Conservation (phyloP, 805 yeast species). For the Kodamaea sagamina region DNA sequence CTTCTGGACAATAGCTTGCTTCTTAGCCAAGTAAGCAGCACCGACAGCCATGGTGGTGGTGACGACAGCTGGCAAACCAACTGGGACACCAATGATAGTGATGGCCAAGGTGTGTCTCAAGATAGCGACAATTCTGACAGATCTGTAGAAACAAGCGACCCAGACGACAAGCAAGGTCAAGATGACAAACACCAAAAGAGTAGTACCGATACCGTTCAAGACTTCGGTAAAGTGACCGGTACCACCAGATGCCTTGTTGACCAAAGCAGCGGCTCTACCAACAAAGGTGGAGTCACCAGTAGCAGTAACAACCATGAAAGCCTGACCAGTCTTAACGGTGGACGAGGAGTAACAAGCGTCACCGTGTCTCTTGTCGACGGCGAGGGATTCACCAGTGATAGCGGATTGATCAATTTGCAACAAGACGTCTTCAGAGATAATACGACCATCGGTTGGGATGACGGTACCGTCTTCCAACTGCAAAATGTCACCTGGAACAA, state of each 20-base stretch:
- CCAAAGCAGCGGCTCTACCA: conserved; percentile 97
- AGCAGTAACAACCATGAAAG: conserved; percentile 89
- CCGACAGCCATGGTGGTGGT: conserved; percentile 99
- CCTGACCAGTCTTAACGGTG: conserved; percentile 94
- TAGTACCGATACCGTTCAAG: conserved; percentile 95
- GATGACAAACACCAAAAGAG: conserved; percentile 84
- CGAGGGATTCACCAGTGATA: conserved; percentile 95
- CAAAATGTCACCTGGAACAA: conserved; percentile 94
- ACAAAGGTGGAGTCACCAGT: conserved; percentile 95
- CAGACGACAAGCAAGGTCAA: conserved; percentile 85
- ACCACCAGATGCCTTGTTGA: conserved; percentile 91
- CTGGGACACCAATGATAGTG: conserved; percentile 97
- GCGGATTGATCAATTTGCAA: conserved; percentile 96
- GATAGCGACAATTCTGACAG: conserved; percentile 81
- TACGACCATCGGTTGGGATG: conserved; percentile 90
- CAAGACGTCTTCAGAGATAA: conserved; percentile 81
- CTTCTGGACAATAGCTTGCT: conserved; percentile 96
- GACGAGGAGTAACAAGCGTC: conserved; percentile 90
- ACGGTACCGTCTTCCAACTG: conserved; percentile 92
- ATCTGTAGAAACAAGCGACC: conserved; percentile 93
- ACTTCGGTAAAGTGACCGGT: conserved; percentile 97
- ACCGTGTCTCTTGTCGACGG: conserved; percentile 89
- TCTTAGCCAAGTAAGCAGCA: conserved; percentile 97
- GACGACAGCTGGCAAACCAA: conserved; percentile 97
- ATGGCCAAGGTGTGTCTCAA: conserved; percentile 91